phyloP scores from a whole-genome alignment of 805 yeast species.

The Metschnikowia koreensis region DNA sequence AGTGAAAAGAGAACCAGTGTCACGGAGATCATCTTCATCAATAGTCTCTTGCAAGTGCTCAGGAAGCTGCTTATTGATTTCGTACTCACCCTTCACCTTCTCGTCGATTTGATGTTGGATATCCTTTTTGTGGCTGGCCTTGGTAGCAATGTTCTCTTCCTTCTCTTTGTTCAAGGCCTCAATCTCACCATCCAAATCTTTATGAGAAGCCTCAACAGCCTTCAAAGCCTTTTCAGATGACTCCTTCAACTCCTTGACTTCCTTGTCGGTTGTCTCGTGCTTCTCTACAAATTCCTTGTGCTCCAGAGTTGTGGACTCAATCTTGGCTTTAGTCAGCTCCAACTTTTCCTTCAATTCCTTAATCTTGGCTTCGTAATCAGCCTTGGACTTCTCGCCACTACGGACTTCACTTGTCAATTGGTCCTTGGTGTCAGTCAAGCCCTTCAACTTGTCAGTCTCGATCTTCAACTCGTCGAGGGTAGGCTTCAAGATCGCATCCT shows the following conservation, averaged over 20 bases:
- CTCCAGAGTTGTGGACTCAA: conserved; percentile 32
- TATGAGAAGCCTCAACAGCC: conserved; percentile 26
- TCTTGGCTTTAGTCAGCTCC: conserved; percentile 38
- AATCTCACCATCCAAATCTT: conserved; percentile 43
- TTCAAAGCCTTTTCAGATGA: conserved; percentile 25
- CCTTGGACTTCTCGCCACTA: conserved; percentile 44
- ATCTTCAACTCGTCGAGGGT: conserved; percentile 48
- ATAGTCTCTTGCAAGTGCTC: conserved; percentile 46
- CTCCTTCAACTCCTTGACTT: conserved; percentile 35
- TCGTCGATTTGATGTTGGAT: conserved; percentile 31
- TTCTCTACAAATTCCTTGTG: conserved; percentile 34
- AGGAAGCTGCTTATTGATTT: conserved; percentile 49
- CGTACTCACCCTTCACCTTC: conserved; percentile 46
- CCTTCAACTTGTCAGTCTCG: conserved; percentile 48
- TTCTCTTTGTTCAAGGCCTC: conserved; percentile 42
- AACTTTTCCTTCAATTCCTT: conserved; percentile 46
- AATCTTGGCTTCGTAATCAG: conserved; percentile 43
- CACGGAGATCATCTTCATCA: conserved; percentile 36
- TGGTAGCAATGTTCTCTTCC: conserved; percentile 33
- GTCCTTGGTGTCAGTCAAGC: conserved; percentile 49
- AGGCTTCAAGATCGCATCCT: conserved; percentile 55
- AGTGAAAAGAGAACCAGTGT: conserved; percentile 39
- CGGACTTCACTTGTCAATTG: conserved; percentile 45
- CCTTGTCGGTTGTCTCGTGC: conserved; percentile 39
- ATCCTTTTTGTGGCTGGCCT: conserved; percentile 34